These are phyloP conservation scores for Grammothele lineata DNA, from an alignment of 768 basidiomycete species.

Conservation along the genomic window DNA sequence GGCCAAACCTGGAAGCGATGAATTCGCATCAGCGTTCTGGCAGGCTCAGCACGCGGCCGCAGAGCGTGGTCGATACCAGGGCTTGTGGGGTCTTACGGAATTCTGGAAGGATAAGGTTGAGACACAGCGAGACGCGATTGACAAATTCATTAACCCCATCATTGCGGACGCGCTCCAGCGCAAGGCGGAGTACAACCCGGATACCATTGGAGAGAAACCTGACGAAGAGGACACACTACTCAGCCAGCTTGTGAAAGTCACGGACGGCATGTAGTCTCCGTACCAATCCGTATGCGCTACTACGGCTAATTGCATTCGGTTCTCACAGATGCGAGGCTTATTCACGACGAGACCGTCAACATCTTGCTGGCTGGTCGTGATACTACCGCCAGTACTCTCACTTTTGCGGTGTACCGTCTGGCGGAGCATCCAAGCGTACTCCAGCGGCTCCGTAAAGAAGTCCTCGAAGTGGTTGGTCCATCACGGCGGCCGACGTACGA, in stretches of 20 bases:
- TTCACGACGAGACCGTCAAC: slow-evolving; percentile 26
- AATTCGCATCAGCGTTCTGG: slow-evolving; percentile 37
- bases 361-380: slow-evolving; percentile 28
- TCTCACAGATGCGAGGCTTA: slow-evolving; percentile 17
- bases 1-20: slow-evolving; percentile 27
- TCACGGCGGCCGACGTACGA: slow-evolving; percentile 46
- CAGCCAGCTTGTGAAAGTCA: slow-evolving; percentile 34
- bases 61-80: slow-evolving; percentile 33
- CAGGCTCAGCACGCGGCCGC: slow-evolving; percentile 31
- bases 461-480: slow-evolving; percentile 41
- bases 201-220: slow-evolving; percentile 5
- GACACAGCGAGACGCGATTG: slow-evolving; percentile 36
- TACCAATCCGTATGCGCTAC: not conserved
- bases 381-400: slow-evolving; percentile 42
- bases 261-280: slow-evolving; percentile 30
- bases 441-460: slow-evolving; percentile 44
- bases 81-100: slow-evolving; percentile 41
- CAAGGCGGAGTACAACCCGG: slow-evolving; percentile 24
- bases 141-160: slow-evolving; percentile 46
- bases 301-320: not conserved
- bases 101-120: slow-evolving; percentile 39
- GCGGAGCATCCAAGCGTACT: slow-evolving; percentile 47
- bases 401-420: slow-evolving; percentile 52
- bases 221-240: slow-evolving; percentile 33
- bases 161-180: slow-evolving; percentile 38